Conservation (phyloP, 805 yeast species). For the Hanseniaspora vineae region DNA sequence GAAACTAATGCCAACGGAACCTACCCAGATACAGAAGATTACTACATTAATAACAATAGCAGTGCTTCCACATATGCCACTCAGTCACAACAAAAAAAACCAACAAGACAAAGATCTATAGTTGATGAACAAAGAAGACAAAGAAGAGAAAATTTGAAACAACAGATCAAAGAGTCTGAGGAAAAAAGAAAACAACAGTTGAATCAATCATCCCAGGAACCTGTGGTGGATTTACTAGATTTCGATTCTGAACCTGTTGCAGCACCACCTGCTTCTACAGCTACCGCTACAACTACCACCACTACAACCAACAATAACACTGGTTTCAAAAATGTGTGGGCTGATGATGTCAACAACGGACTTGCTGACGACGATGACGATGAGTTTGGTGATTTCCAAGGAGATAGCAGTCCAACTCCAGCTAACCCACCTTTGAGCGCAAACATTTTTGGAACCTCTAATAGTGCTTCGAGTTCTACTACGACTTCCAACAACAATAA, state of each 20-base stretch:
- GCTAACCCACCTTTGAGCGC: slow-evolving; percentile 4
- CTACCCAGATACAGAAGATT: slow-evolving; percentile 7
- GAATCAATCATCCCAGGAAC: slow-evolving; percentile 8
- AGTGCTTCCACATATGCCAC: background rate
- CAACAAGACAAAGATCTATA: slow-evolving; percentile 10
- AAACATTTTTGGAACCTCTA: background rate
- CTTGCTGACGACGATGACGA: slow-evolving; percentile 21
- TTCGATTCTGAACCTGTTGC: slow-evolving; percentile 10
- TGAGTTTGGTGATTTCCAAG: slow-evolving; percentile 27
- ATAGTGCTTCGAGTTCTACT: background rate
- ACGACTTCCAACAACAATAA: slow-evolving; percentile 4
- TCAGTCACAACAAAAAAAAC: background rate
- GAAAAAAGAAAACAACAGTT: slow-evolving; percentile 18
- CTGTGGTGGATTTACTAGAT: slow-evolving; percentile 20
- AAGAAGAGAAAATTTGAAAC: slow-evolving; percentile 24
- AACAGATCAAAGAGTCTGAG: slow-evolving; percentile 22
- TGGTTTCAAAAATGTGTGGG: slow-evolving; percentile 2
- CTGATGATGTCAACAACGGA: slow-evolving; percentile 1
- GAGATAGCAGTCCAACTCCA: slow-evolving; percentile 14
- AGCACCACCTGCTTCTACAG: background rate
- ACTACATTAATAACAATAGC: background rate
- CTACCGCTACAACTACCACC: background rate
- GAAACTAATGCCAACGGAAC: slow-evolving; percentile 12
- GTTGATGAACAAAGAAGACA: slow-evolving; percentile 25
- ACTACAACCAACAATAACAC: background rate